These are phyloP conservation scores for Aspergillus tamarii DNA, from an alignment of 2,329 filamentous ascomycete species.

Conservation along the genomic window DNA sequence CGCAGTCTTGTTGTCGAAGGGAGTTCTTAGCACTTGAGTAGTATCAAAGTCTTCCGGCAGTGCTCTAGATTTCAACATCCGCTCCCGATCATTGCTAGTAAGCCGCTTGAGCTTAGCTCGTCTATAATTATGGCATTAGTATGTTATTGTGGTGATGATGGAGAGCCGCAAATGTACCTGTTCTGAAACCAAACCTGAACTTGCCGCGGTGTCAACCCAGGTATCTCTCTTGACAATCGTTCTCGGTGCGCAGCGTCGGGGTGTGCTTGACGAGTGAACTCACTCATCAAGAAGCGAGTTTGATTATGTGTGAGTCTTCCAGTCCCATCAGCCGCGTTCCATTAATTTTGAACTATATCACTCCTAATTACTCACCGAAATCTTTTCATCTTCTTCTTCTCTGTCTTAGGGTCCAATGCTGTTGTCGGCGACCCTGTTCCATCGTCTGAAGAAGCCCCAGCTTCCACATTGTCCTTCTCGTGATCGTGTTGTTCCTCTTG, in stretches of 20 bases:
- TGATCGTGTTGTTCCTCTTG: constrained; percentile 20
- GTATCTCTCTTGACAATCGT: constrained; percentile 84
- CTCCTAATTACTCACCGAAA: constrained; percentile 40
- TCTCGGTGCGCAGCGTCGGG: constrained; percentile 90
- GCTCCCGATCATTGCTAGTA: constrained; percentile 63
- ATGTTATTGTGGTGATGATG: neutral
- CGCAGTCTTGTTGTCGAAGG: constrained; percentile 50
- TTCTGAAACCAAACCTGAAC: constrained; percentile 99
- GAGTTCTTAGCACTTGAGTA: constrained; percentile 60
- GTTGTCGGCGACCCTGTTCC: constrained; percentile 30
- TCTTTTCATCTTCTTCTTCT: constrained; percentile 49
- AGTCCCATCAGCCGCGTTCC: constrained; percentile 7
- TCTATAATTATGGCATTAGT: constrained; percentile 40
- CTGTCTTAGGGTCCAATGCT: constrained; percentile 31
- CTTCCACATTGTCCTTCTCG: constrained; percentile 22
- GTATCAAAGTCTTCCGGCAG: constrained; percentile 64
- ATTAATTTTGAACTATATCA: neutral
- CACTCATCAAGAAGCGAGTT: constrained; percentile 96
- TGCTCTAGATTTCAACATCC: constrained; percentile 63
- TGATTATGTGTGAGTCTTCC: constrained; percentile 88
- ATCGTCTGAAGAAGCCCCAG: constrained; percentile 34
- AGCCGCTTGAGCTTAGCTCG: constrained; percentile 65
- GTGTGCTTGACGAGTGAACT: constrained; percentile 92
- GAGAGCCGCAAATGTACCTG: constrained; percentile 61
- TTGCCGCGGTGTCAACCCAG: constrained; percentile 85